Evolutionary conservation across 108 stramenopile genomes (phyloP).

Genomic region (Mediolabrus comicus): DNA sequence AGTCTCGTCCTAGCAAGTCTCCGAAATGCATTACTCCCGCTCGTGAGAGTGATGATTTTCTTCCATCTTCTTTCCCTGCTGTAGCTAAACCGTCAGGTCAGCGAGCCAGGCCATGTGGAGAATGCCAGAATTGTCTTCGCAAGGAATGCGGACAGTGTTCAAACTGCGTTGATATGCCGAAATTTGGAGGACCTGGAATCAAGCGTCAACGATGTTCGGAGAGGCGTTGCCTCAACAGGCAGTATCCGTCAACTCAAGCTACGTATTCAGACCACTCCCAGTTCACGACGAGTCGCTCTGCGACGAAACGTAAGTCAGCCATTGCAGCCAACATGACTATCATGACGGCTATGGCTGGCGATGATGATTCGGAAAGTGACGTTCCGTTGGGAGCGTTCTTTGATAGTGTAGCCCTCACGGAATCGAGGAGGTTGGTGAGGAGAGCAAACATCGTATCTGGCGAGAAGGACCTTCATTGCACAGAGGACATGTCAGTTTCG

Average conservation of each 20-base stretch:
- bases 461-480: background rate
- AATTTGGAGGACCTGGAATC: background rate
- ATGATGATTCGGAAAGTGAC: background rate
- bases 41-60: background rate
- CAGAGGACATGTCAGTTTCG: background rate
- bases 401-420: background rate
- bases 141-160: background rate
- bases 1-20: background rate
- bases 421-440: background rate
- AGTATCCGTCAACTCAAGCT: background rate
- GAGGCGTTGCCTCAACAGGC: background rate
- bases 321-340: background rate
- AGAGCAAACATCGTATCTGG: background rate
- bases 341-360: background rate
- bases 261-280: background rate
- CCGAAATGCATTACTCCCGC: background rate
- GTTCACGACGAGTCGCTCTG: background rate
- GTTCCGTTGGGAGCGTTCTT: background rate
- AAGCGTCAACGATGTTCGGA: background rate
- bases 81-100: background rate
- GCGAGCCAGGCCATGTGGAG: background rate
- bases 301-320: background rate
- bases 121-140: background rate
- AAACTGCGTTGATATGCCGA: background rate
- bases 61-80: background rate